Evolutionary conservation across 23 red algal species (phyloP).

Genomic region (Chondrus crispus): DNA sequence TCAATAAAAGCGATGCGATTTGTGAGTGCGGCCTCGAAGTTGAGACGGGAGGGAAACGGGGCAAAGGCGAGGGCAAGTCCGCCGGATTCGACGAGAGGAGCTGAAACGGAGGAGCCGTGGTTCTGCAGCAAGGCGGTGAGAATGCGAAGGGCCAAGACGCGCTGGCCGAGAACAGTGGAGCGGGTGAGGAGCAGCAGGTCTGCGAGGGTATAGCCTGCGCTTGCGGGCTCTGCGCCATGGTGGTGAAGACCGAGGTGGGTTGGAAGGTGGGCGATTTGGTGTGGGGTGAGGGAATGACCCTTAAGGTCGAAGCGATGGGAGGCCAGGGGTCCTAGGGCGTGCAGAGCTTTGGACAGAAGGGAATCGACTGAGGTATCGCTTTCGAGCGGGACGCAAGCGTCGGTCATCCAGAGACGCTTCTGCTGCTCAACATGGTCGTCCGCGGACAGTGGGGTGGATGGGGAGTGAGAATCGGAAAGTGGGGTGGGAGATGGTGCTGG

Average conservation of each 20-base stretch:
- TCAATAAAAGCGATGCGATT: conserved; percentile 38
- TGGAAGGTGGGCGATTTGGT: conserved; percentile 6
- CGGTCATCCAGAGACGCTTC: conserved; percentile 50
- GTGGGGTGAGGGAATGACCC: conserved; percentile 25
- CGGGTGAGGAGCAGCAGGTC: conserved; percentile 48
- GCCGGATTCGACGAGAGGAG: conserved; percentile 36
- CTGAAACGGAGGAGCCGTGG: background rate
- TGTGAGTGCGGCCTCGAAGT: conserved; percentile 32
- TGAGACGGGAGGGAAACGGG: background rate
- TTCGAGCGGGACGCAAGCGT: conserved; percentile 7
- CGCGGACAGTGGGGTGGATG: background rate
- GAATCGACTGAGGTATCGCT: conserved; percentile 11
- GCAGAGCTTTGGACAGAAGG: conserved; percentile 7
- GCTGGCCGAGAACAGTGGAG: conserved; percentile 49
- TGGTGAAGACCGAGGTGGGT: conserved; percentile 61
- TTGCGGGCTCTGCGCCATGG: conserved; percentile 46
- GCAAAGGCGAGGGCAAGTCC: conserved; percentile 29
- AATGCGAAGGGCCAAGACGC: conserved; percentile 47
- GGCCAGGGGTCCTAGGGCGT: conserved; percentile 35
- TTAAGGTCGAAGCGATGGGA: conserved; percentile 48
- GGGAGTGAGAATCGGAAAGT: background rate
- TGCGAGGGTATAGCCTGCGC: conserved; percentile 61
- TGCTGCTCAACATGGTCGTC: background rate
- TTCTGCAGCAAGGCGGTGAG: conserved; percentile 4
- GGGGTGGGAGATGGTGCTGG: background rate